Base-by-base conservation (phyloP, 768 basidiomycete species). In the Leccinum pellstonianum region DNA sequence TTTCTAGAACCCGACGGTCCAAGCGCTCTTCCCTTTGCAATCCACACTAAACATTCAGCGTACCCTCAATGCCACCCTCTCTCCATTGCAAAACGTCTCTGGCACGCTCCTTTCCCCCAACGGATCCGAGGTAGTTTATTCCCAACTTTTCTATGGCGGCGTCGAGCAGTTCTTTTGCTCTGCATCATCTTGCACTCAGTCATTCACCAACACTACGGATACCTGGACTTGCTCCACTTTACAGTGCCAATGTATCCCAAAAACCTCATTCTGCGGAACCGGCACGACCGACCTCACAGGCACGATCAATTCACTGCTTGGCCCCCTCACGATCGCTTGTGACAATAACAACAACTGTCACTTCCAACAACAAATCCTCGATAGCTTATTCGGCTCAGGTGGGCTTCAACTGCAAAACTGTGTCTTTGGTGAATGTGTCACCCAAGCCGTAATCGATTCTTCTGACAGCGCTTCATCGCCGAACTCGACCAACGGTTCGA, bases 111-210 rank as follows among this genome's bases (percentile, higher is more conserved):
- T 73, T 1, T 71, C 72, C 3, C 83, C 86, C 5, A 82, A 87
- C 58, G 68, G 78, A 4, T 86, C 86, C 5, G 80, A 83, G 11
- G 77, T 81, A 8, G 72, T 81, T n/a, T 86, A 81, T 60, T 86
- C 86, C 0, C 89, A 92, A 63, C 76, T 93, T 5, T 86, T 88
- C 72, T 93, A 92, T 70, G 79, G 79, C n/a, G 87, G 90, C 10
- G 83, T 87, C 33, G 91, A 95, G 68, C 93, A 97, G 68, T 98
- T 98, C 76, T 90, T 83, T 71, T 98, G 95, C 70, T 61, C 75
- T 10, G 92, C 93, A 0, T 77, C 84, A 62, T 77, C 80, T 6
- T 97, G 95, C 76, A 74, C 70, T 0, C 93, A 96, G 73, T 75
- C 77, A 15, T 72, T 81, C 35, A 72, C 75, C 9, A 71, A 65